Base-by-base conservation (phyloP, 306 rosid genomes). In the Argentina anserina region DNA sequence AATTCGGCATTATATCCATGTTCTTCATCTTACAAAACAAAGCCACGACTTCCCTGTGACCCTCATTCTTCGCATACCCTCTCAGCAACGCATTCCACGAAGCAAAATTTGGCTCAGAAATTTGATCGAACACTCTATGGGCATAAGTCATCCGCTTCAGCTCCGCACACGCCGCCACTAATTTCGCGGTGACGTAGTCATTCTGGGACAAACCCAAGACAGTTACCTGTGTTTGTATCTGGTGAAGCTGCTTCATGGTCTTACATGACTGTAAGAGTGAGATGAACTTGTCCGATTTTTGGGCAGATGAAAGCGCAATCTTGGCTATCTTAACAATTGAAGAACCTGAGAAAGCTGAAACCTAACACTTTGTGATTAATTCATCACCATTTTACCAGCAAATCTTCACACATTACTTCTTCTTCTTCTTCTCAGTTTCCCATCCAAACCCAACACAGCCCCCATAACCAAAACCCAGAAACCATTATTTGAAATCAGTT, bases 211-310 rank as follows among this genome's bases (percentile, higher is more conserved):
- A 80, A 4, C 96, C 98, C 25, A 88, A 77, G 55, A 82, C 39
- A 11, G 75, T 61, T 40, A 92, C 70, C 59, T 84, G 90, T 72
- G 84, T 65, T 25, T 90, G 93, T 70, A 87, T 80, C 78, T 92
- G 86, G 72, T 33, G 66, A 18, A 92, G 84, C 29, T 18, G 79
- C 41, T 67, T 72, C 28, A 36, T 49, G n/a, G 81, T 66, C 80
- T 65, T 86, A 83, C 98, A 90, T 87, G 96, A 90, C 11, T 78
- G 89, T 58, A 92, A 60, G 47, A 90, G 82, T 25, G 86, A 83
- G 47, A 90, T 83, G 65, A 90, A 78, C 26, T 72, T 83, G 26
- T 88, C 91, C 10, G 82, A 79, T 71, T 84, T 87, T 46, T 42
- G 83, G 13, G 53, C 45, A 23, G 76, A 9, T 56, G 49, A 41